Conservation (phyloP, 2,329 filamentous ascomycete species). For the Nannizziopsis barbatae region DNA sequence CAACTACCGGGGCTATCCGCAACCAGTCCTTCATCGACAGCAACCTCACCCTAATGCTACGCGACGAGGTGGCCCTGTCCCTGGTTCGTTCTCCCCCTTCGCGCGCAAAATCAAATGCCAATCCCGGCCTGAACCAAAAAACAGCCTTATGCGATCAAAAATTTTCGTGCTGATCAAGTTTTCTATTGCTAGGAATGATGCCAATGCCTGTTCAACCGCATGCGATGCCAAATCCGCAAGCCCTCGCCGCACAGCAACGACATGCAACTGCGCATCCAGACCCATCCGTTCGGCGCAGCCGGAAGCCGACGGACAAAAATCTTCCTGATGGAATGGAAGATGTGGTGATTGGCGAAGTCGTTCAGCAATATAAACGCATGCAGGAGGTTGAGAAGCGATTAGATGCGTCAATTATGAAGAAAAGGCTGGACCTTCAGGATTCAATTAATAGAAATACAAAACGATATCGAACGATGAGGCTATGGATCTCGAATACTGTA, state of each 20-base stretch:
- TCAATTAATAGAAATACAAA: slow-evolving; percentile 63
- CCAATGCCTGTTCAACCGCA: slow-evolving; percentile 31
- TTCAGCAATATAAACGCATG: slow-evolving; percentile 68
- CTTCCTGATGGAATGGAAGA: slow-evolving; percentile 83
- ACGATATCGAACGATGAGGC: slow-evolving; percentile 71
- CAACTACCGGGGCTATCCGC: slow-evolving; percentile 34
- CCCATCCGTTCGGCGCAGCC: slow-evolving; percentile 62
- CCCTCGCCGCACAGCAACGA: slow-evolving; percentile 28
- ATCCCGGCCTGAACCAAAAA: background rate
- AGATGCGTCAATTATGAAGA: slow-evolving; percentile 88
- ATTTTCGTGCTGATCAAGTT: background rate
- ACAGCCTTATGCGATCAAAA: background rate
- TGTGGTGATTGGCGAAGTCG: slow-evolving; percentile 68
- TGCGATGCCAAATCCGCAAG: slow-evolving; percentile 27
- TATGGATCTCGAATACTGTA: slow-evolving; percentile 91
- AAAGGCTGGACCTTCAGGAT: slow-evolving; percentile 82
- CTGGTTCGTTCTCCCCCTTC: slow-evolving; percentile 23
- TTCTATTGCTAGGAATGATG: slow-evolving; percentile 9
- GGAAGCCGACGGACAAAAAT: slow-evolving; percentile 89
- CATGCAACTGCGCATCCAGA: slow-evolving; percentile 30
- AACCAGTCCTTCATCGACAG: slow-evolving; percentile 30
- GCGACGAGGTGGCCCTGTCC: slow-evolving; percentile 30
- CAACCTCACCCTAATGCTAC: slow-evolving; percentile 26
- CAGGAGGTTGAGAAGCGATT: slow-evolving; percentile 77
- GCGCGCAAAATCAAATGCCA: background rate